These are phyloP conservation scores for Claviceps quebecensis DNA, from an alignment of 2,329 filamentous ascomycete species.

Conservation along the genomic window DNA sequence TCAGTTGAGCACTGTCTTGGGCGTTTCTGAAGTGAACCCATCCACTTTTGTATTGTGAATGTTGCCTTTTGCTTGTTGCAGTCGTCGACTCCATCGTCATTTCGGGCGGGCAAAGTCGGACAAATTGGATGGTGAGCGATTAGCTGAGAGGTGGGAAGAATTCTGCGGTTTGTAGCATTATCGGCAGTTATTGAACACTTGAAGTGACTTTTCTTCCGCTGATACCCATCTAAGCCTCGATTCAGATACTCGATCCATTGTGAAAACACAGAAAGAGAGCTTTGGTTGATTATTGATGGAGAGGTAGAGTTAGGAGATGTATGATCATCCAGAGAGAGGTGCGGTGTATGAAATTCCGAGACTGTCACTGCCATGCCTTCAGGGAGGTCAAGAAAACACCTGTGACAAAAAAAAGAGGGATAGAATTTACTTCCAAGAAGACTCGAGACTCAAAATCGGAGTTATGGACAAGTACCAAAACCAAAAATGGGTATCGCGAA, in stretches of 20 bases:
- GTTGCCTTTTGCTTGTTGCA: conserved; percentile 6
- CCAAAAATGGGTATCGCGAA: conserved; percentile 20
- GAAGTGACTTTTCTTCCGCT: background rate
- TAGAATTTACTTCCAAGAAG: conserved; percentile 25
- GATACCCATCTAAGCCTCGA: background rate
- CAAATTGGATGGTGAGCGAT: background rate
- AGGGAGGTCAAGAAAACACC: conserved; percentile 13
- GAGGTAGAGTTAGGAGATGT: background rate
- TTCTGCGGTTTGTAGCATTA: background rate
- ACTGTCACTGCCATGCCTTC: conserved; percentile 21
- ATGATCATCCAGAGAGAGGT: conserved; percentile 1
- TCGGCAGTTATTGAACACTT: conserved; percentile 14
- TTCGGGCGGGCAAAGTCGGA: background rate
- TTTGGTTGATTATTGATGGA: background rate
- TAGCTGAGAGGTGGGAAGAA: background rate
- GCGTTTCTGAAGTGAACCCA: conserved; percentile 52
- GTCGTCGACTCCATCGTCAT: background rate
- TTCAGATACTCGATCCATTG: background rate
- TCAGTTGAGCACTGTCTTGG: conserved; percentile 24
- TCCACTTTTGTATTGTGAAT: conserved; percentile 56
- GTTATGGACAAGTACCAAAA: conserved; percentile 20
- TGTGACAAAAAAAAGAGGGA: conserved; percentile 19
- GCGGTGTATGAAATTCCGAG: conserved; percentile 10
- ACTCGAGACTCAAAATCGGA: conserved; percentile 7
- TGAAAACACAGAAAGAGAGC: background rate